phyloP scores from a whole-genome alignment of 352 stramenopile genomes.

The Pythium chondricola region DNA sequence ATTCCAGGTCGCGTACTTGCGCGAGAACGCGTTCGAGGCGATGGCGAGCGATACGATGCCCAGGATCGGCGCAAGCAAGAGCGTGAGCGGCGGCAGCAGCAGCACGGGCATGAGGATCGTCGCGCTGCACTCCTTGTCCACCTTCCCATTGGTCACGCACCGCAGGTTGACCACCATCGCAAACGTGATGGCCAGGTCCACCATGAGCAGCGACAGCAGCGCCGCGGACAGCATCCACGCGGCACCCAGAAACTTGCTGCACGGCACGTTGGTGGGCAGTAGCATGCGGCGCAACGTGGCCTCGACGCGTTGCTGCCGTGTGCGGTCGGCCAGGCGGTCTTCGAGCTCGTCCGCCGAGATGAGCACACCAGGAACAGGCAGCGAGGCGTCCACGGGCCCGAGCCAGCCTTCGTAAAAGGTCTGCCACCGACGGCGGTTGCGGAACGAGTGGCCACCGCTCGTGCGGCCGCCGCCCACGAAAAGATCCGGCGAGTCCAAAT shows the following conservation, averaged over 20 bases:
- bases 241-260: constrained; percentile 43
- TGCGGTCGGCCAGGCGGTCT: constrained; percentile 43
- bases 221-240: constrained; percentile 68
- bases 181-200: constrained; percentile 75
- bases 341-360: constrained; percentile 64
- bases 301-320: constrained; percentile 28
- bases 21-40: constrained; percentile 60
- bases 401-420: constrained; percentile 69
- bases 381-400: constrained; percentile 59
- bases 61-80: constrained; percentile 67
- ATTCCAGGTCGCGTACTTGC: constrained; percentile 76
- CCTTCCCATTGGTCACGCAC: constrained; percentile 65
- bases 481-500: constrained; percentile 20
- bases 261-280: constrained; percentile 49
- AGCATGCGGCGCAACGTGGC: constrained; percentile 44
- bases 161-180: constrained; percentile 76
- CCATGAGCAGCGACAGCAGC: constrained; percentile 57
- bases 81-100: constrained; percentile 55
- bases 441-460: constrained; percentile 14
- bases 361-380: constrained; percentile 64
- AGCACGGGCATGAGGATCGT: constrained; percentile 69
- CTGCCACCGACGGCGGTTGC: constrained; percentile 19
- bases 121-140: constrained; percentile 63
- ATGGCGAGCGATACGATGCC: constrained; percentile 69
- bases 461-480: constrained; percentile 4